Evolutionary conservation across 2,329 filamentous ascomycete species (phyloP).

Genomic region (Colletotrichum orbiculare): DNA sequence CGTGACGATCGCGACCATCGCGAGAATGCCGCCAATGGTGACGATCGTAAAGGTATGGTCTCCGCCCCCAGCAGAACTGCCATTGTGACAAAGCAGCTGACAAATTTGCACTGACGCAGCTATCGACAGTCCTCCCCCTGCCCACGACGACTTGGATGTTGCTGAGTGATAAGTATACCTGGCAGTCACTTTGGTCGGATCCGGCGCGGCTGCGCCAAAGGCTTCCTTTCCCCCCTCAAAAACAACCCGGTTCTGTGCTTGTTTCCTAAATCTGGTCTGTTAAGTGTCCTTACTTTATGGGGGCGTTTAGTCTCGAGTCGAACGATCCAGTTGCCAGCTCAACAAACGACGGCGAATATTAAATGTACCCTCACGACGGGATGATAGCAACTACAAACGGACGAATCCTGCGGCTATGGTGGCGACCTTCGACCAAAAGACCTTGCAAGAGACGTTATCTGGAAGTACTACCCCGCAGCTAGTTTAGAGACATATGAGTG

Average conservation of each 20-base stretch:
- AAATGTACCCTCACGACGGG: too few species aligned
- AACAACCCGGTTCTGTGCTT: constrained; percentile 17
- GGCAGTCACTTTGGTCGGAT: constrained; percentile 33
- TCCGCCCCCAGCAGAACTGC: neutral
- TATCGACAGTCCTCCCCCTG: constrained; percentile 82
- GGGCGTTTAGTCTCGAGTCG: constrained; percentile 38
- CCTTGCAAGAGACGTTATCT: too few species aligned
- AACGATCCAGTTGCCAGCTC: constrained; percentile 29
- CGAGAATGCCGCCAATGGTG: constrained; percentile 83
- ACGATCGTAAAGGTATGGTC: constrained; percentile 86
- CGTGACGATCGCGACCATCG: constrained; percentile 79
- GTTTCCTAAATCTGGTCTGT: constrained; percentile 31
- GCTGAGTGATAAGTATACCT: constrained; percentile 71
- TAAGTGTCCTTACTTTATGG: constrained; percentile 36
- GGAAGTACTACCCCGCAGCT: too few species aligned
- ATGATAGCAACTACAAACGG: too few species aligned
- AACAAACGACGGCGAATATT: neutral
- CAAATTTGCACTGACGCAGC: constrained; percentile 48
- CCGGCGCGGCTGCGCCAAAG: constrained; percentile 35
- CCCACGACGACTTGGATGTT: constrained; percentile 95
- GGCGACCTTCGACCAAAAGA: too few species aligned
- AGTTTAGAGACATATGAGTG: too few species aligned
- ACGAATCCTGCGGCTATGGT: too few species aligned
- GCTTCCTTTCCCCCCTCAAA: constrained; percentile 7
- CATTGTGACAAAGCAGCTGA: constrained; percentile 1